Evolutionary conservation across 139 green algal species (phyloP), one percentile per base, ranked within the genome.

Genomic region (Chlamydomonas schloesseri): DNA sequence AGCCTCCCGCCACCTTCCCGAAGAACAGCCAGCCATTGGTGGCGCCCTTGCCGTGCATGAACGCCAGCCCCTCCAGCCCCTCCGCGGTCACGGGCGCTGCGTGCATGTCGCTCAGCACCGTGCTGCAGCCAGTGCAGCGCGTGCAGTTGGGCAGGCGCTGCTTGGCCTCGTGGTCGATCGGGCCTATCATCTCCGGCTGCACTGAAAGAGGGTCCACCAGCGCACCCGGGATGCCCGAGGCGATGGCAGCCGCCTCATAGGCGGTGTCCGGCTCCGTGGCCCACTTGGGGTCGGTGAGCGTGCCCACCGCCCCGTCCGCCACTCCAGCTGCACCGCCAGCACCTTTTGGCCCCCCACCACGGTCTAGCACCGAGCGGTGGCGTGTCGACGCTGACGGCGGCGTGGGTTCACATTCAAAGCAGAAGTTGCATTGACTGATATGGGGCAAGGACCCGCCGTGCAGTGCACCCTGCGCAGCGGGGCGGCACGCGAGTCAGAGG

Each of bases 21-120:
- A 83, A 83, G 62, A 88, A 84, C 46, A 84, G 64, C 83, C 83
- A 88, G 23, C 73, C 73, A 47, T 88, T 88, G 46, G 83, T 88
- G 10, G 58, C 83, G 6, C 83, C 83, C 47, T 79, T 86, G 80
- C 80, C 80, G 68, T 86, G 80, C 68, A 78, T 86, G 80, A 86
- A 86, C 13, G 68, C 33, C 50, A 86, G 33, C 9, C 80, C 80
- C 18, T 26, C 80, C 58, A 86, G 13, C 15, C 68, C 68, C 31
- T 62, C 33, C 24, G 68, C 80, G 68, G 71, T 34, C 33, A 84
- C 55, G 0, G 68, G 68, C 33, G 33, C 68, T 34, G 68, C 50
- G 34, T 86, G 50, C 68, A 86, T 86, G 68, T 86, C 80, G 13
- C 23, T 31, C 33, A 86, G 80, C 68, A 33, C 53, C 4, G 34